These are phyloP conservation scores for Puya raimondii DNA, from an alignment of 176 grass and related monocot genomes.

Conservation along the genomic window DNA sequence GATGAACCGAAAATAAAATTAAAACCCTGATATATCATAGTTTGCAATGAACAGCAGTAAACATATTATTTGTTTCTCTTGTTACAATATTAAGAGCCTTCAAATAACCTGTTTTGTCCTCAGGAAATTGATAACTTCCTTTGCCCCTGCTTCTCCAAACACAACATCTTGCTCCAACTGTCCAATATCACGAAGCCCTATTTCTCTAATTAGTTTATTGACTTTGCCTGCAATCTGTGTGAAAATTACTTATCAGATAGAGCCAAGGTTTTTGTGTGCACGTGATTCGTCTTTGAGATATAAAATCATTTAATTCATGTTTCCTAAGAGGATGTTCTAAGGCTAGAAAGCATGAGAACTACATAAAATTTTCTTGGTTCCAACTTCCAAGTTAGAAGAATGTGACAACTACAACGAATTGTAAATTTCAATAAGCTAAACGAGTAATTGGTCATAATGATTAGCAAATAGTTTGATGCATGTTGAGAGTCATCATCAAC, in stretches of 20 bases:
- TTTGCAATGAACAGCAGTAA: neutral
- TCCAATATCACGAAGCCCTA: slow-evolving; percentile 61
- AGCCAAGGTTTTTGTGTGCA: neutral
- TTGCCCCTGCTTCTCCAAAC: slow-evolving; percentile 93
- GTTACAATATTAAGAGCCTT: neutral
- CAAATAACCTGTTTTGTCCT: slow-evolving; percentile 65
- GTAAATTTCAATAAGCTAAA: neutral
- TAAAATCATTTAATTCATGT: neutral
- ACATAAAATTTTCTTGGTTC: neutral
- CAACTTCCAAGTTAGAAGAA: neutral
- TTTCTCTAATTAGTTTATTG: slow-evolving; percentile 64
- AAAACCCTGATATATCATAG: neutral
- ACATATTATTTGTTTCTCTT: neutral
- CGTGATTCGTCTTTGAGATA: slow-evolving; percentile 5
- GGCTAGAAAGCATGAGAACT: slow-evolving; percentile 2
- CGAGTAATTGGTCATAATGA: neutral
- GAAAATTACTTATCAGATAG: slow-evolving; percentile 18
- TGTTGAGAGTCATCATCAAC: no score
- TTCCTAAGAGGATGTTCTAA: neutral
- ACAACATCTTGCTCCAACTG: slow-evolving; percentile 93
- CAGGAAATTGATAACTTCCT: slow-evolving; percentile 87
- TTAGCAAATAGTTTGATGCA: no score
- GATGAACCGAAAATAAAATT: slow-evolving; percentile 24
- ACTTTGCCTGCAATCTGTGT: slow-evolving; percentile 96
- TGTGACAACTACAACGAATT: neutral